Evolutionary conservation across 2,329 filamentous ascomycete species (phyloP), one percentile per base, ranked within the genome.

Genomic region (Diplodia seriata): DNA sequence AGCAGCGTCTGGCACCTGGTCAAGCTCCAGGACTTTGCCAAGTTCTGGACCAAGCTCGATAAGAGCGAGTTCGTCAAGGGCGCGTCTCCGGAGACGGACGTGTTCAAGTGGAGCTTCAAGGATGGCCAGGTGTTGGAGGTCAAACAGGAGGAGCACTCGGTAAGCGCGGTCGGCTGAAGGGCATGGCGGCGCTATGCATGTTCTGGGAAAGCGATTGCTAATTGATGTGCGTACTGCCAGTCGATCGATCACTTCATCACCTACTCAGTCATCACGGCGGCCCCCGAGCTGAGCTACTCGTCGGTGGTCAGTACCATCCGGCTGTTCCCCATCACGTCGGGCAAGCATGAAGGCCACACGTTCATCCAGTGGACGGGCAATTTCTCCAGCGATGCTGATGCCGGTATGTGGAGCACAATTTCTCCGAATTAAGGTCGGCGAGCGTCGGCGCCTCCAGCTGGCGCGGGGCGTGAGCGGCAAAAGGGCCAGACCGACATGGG

Each of bases 121-220:
- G 90, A 92, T 73, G 89, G 88, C 61, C 87, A 85, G 33, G 84
- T 86, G 67, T 80, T 90, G 23, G 89, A 91, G 77, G 87, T 92
- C 72, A 91, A 91, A 86, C 88, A 90, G 81, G 90, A 92, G 80
- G 90, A 91, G 82, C 89, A 91, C 81, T 90, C 87, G 71, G 88
- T 90, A 79, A 69, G 85, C 78, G 47, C 38, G 7, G 29, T 38
- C 51, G 50, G 36, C 9, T 49, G 50, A 47, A 50, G 20, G 38
- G 38, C 57, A 20, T 20, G 23, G 36, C 68, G 23, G 53, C 33
- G 47, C 26, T 62, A 61, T 56, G 47, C 68, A 36, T 55, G 3
- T 63, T 54, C n/a, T 43, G 50, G 50, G 31, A 66, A 56, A 26
- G 1, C 38, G 38, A n/a, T 36, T 40, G 51, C 66, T 67, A 54